These are phyloP conservation scores for Mucor irregularis DNA, from an alignment of 371 early-diverging fungal species.

Conservation along the genomic window DNA sequence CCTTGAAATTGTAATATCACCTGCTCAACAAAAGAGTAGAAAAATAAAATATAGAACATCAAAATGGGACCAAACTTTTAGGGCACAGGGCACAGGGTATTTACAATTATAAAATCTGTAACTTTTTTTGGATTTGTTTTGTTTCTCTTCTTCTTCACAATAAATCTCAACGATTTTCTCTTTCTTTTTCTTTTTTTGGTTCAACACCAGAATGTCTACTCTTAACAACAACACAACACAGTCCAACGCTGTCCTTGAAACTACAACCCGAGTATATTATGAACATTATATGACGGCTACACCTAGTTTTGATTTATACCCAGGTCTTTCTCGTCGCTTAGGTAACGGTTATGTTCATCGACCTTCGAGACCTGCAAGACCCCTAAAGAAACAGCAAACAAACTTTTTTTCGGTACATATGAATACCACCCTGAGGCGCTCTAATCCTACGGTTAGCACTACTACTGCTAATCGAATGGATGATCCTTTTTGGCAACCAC, in stretches of 20 bases:
- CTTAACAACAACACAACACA: background rate
- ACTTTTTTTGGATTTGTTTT: slow-evolving; percentile 3
- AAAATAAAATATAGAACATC: too few relatives aligned
- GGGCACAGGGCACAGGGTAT: too few relatives aligned
- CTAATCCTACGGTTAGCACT: background rate
- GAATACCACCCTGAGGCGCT: slow-evolving; percentile 6
- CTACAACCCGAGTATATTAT: slow-evolving; percentile 42
- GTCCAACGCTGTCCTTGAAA: slow-evolving; percentile 30
- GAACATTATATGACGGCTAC: slow-evolving; percentile 30
- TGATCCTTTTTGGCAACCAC: slow-evolving; percentile 21
- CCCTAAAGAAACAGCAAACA: slow-evolving; percentile 18
- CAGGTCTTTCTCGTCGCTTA: slow-evolving; percentile 35
- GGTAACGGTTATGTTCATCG: slow-evolving; percentile 36
- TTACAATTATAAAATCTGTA: too few relatives aligned
- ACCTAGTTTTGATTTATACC: slow-evolving; percentile 47
- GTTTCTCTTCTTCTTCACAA: slow-evolving; percentile 3
- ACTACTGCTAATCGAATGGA: background rate
- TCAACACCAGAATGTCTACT: slow-evolving; percentile 28
- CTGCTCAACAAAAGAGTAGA: too few relatives aligned
- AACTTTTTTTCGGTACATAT: slow-evolving; percentile 29
- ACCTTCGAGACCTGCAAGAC: slow-evolving; percentile 11
- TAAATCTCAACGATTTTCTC: slow-evolving; percentile 6
- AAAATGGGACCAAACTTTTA: too few relatives aligned
- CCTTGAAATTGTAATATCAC: too few relatives aligned
- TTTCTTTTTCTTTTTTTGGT: slow-evolving; percentile 10